Conservation (phyloP, 495 filamentous ascomycete species). For the Trichoderma asperelloides region DNA sequence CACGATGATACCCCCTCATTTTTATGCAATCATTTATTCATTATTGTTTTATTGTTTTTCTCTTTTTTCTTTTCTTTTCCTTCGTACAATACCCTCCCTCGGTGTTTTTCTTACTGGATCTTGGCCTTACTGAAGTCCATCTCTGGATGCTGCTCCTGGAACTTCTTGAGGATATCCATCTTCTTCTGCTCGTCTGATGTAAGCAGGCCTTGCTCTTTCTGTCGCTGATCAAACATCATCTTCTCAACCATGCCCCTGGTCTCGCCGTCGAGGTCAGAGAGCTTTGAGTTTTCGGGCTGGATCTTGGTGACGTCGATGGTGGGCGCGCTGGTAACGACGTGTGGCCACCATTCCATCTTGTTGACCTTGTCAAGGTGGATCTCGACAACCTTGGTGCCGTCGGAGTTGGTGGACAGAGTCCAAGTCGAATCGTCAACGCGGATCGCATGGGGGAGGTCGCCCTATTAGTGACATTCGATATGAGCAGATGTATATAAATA, state of each 20-base stretch:
- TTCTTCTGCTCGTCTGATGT: conserved; percentile 91
- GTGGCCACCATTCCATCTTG: conserved; percentile 97
- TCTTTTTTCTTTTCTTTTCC: too few species aligned
- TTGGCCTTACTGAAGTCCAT: conserved; percentile 78
- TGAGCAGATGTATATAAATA: not conserved
- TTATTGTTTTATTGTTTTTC: conserved; percentile 7
- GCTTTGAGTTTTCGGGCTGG: conserved; percentile 79
- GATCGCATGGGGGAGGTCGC: conserved; percentile 73
- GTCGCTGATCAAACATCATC: conserved; percentile 99
- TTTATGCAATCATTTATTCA: not conserved
- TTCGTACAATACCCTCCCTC: not conserved
- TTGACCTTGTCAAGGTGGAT: conserved; percentile 95
- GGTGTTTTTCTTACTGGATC: conserved; percentile 44
- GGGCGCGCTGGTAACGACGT: conserved; percentile 74
- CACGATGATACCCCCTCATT: conserved; percentile 4
- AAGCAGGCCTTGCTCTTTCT: conserved; percentile 84
- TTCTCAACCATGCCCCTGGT: conserved; percentile 98
- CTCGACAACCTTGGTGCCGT: conserved; percentile 63
- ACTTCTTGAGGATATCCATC: conserved; percentile 83
- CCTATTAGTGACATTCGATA: conserved; percentile 41
- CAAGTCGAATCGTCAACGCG: conserved; percentile 82
- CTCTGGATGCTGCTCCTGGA: conserved; percentile 67
- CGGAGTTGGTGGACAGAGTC: conserved; percentile 68
- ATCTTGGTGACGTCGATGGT: conserved; percentile 94
- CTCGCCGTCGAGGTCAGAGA: conserved; percentile 90